Conservation (phyloP, 768 basidiomycete genomes). For the Mycena haematopus region DNA sequence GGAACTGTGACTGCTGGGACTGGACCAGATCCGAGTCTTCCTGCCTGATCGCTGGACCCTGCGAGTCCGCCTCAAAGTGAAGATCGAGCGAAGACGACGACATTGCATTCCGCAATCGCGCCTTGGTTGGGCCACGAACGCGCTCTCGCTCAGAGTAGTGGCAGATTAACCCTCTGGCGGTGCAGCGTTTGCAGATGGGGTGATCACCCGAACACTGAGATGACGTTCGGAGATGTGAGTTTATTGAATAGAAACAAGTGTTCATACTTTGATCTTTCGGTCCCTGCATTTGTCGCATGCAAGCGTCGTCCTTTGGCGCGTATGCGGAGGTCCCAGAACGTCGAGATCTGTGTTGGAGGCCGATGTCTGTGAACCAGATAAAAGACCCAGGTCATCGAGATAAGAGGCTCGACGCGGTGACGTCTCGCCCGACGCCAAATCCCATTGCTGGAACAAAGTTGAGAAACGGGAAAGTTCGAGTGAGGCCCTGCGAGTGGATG, state of each 20-base stretch:
- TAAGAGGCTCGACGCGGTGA: constrained; percentile 11
- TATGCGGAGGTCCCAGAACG: constrained; percentile 27
- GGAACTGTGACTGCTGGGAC: constrained; percentile 5
- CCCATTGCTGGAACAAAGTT: constrained; percentile 23
- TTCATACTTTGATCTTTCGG: constrained; percentile 61
- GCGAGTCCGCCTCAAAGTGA: constrained; percentile 24
- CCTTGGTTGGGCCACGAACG: constrained; percentile 39
- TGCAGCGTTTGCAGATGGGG: constrained; percentile 59
- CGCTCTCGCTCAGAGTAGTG: constrained; percentile 48
- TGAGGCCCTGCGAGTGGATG: background rate
- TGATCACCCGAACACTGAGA: constrained; percentile 63
- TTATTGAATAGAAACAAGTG: background rate
- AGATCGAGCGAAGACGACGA: constrained; percentile 37
- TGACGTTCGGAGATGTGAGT: background rate
- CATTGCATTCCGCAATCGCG: constrained; percentile 38
- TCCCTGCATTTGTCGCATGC: constrained; percentile 65
- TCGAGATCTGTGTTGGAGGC: constrained; percentile 9
- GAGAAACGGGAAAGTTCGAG: constrained; percentile 22
- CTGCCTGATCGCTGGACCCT: constrained; percentile 15
- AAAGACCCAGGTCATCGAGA: constrained; percentile 6
- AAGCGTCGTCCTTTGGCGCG: constrained; percentile 53
- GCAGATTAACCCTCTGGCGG: constrained; percentile 55
- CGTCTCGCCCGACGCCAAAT: constrained; percentile 2
- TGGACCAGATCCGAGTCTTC: constrained; percentile 5
- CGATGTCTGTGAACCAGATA: background rate